Conservation (phyloP, 106 monocot species). For the Phalaenopsis equestris region DNA sequence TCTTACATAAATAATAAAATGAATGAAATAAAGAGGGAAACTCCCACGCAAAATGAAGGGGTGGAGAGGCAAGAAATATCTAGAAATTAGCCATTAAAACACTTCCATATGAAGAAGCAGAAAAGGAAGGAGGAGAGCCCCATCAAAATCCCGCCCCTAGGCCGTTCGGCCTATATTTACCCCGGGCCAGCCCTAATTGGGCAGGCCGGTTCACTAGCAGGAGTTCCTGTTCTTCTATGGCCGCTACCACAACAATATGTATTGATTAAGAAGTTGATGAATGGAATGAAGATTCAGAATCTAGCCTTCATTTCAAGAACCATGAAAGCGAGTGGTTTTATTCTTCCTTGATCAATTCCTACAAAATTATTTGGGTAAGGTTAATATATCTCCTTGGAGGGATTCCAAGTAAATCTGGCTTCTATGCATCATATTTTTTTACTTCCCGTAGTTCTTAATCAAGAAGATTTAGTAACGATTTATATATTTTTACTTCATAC, state of each 20-base stretch:
- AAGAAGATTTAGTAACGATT: not conserved
- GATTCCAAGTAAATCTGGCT: not conserved
- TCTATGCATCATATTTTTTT: not conserved
- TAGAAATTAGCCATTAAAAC: no score
- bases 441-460: not conserved
- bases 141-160: no score
- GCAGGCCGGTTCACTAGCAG: no score
- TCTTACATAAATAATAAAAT: no score
- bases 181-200: no score
- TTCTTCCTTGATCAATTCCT: not conserved
- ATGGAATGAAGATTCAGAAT: not conserved
- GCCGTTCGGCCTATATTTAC: no score
- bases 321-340: not conserved
- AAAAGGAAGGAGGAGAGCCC: no score
- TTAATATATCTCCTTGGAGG: not conserved
- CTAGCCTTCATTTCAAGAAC: not conserved
- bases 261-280: not conserved
- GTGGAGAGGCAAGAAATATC: no score
- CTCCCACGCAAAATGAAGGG: no score
- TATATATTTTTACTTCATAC: not conserved
- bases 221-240: no score
- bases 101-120: no score
- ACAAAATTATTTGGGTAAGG: not conserved
- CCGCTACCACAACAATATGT: not conserved
- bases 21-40: no score